A percentile compares a stretch with the other conserved stretches of the same genome.
phyloP scores from a whole-genome alignment of 352 stramenopile species.

The Phytophthora quininea region DNA sequence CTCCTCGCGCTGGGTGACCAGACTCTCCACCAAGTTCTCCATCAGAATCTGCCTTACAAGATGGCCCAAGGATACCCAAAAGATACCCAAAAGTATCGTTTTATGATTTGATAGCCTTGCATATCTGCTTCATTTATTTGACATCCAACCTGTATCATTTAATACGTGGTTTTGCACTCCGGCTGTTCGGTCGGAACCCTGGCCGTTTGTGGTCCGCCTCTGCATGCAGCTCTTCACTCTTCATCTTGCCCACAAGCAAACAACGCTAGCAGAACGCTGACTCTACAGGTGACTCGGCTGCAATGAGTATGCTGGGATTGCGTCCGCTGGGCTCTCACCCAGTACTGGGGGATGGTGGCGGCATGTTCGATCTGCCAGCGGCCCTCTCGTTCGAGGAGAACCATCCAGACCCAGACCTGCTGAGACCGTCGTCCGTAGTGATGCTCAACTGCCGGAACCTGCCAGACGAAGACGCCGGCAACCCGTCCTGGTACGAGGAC shows the following conservation, averaged over 20 bases:
- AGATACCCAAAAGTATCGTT: background rate
- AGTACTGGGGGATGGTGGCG: constrained; percentile 31
- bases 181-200: no score
- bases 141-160: background rate
- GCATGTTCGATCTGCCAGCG: constrained; percentile 40
- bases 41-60: constrained; percentile 26
- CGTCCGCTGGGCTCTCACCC: constrained; percentile 31
- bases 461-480: constrained; percentile 12
- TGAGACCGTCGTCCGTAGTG: constrained; percentile 45
- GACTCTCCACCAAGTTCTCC: constrained; percentile 51
- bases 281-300: background rate
- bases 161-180: no score
- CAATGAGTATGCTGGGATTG: constrained; percentile 36
- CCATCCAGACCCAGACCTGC: constrained; percentile 17
- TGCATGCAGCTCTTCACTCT: constrained; percentile 14
- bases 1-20: constrained; percentile 47
- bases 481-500: constrained; percentile 46
- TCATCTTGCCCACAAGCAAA: constrained; percentile 14
- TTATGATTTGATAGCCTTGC: background rate
- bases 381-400: constrained; percentile 23
- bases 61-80: background rate
- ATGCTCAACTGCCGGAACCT: constrained; percentile 28
- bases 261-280: background rate
- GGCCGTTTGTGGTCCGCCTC: background rate
- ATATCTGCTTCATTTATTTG: background rate